phyloP scores from a whole-genome alignment of 257 asterid genomes.

The Thymus mandschuricus region DNA sequence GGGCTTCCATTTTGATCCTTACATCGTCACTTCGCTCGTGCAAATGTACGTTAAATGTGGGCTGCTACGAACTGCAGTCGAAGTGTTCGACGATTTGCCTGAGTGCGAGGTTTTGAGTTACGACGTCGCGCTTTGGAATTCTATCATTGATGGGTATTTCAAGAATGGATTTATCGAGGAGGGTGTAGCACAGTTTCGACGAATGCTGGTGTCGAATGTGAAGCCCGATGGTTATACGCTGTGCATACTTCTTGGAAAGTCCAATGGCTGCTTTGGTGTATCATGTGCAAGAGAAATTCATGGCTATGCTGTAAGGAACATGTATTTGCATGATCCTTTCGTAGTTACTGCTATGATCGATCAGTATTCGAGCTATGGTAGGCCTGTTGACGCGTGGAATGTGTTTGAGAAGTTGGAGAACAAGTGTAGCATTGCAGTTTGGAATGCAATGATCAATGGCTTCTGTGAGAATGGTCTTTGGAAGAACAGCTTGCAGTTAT shows the following conservation, averaged over 20 bases:
- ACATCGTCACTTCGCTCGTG: slow-evolving; percentile 64
- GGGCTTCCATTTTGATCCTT: slow-evolving; percentile 74
- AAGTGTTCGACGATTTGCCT: slow-evolving; percentile 69
- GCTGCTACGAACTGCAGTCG: slow-evolving; percentile 48
- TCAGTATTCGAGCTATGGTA: slow-evolving; percentile 54
- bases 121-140: slow-evolving; percentile 84
- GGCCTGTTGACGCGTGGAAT: slow-evolving; percentile 67
- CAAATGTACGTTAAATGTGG: slow-evolving; percentile 71
- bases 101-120: slow-evolving; percentile 38
- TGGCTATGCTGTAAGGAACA: slow-evolving; percentile 59
- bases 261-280: slow-evolving; percentile 30
- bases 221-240: slow-evolving; percentile 79
- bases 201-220: slow-evolving; percentile 61
- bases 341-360: slow-evolving; percentile 68
- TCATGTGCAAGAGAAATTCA: slow-evolving; percentile 62
- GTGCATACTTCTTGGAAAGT: slow-evolving; percentile 71
- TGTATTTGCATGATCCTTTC: slow-evolving; percentile 57
- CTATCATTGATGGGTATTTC: slow-evolving; percentile 70
- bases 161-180: slow-evolving; percentile 49
- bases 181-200: slow-evolving; percentile 49
- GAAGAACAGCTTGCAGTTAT: slow-evolving; percentile 58
- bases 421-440: slow-evolving; percentile 50
- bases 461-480: slow-evolving; percentile 66
- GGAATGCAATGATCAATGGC: slow-evolving; percentile 80
- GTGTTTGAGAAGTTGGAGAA: slow-evolving; percentile 52